Evolutionary conservation across 2,329 filamentous ascomycete species (phyloP), one percentile per base, ranked within the genome.

Genomic region (Botrytis tulipae): DNA sequence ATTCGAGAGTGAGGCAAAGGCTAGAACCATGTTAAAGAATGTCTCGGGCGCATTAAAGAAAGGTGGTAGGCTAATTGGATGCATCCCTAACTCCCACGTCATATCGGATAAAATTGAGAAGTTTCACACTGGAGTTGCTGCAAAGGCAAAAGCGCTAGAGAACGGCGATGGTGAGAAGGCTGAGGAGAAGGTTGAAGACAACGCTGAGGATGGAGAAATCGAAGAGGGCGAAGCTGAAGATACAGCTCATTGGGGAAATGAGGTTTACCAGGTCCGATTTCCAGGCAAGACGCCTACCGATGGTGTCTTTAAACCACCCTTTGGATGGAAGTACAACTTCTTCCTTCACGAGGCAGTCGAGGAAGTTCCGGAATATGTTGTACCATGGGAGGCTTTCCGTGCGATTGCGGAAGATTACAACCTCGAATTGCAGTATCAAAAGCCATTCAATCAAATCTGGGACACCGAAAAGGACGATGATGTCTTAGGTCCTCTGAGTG

Each of bases 251-350:
- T 99, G 95, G 93, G 95, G 96, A 73, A 99, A 99, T 82, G 90
- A 89, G 75, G 94, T 98, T 81, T 99, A 98, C 83, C 90, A 90
- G 32, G 94, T 99, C 70, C 90, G 92, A 67, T 98, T 99, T 80
- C 93, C 94, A 0, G 92, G 92, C 35, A 87, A 91, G 80, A 94
- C 93, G 0, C 94, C 95, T 7, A 87, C 90, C 32, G 94, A 98
- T 81, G 96, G 96, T 71, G 87, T 96, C 46, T 99, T 99, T 84
- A 91, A 96, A 8, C 96, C 96, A 8, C 94, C 96, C 0, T 98
- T 94, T 81, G 96, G 95, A 68, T 98, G 96, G 95, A 97, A 96
- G 83, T 99, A 99, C 84, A 97, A 90, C 80, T 99, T 97, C 85
- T 97, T 94, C 82, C 90, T 99, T 73, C 91, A 96, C 79, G 96